These are phyloP conservation scores for Xylariaceae sp. DNA, from an alignment of 2,329 filamentous ascomycete species.

Conservation along the genomic window DNA sequence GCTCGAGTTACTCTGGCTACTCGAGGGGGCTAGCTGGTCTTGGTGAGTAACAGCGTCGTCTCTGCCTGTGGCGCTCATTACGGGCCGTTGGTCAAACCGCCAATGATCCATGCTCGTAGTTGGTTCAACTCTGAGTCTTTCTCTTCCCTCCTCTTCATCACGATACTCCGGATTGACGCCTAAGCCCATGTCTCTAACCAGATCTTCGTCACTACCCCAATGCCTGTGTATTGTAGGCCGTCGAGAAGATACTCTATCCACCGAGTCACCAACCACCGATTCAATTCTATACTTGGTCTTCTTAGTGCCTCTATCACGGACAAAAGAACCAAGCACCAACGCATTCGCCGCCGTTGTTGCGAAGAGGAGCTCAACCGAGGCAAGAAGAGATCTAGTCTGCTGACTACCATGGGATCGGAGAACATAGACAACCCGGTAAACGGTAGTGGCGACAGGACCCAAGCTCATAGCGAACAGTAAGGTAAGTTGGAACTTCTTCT, in stretches of 20 bases:
- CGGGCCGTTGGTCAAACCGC: slow-evolving; percentile 52
- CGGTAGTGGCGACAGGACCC: slow-evolving; percentile 77
- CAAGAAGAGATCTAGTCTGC: slow-evolving; percentile 85
- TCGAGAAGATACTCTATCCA: slow-evolving; percentile 55
- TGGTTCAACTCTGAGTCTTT: slow-evolving; percentile 46
- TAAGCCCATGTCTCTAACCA: slow-evolving; percentile 80
- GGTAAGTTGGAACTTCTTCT: slow-evolving; percentile 80
- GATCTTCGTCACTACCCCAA: slow-evolving; percentile 90
- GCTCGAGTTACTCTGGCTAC: slow-evolving; percentile 46
- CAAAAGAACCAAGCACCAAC: slow-evolving; percentile 88
- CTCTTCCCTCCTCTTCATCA: slow-evolving; percentile 38
- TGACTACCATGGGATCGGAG: slow-evolving; percentile 74
- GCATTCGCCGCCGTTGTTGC: slow-evolving; percentile 87
- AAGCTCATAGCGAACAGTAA: slow-evolving; percentile 85
- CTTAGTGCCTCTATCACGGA: slow-evolving; percentile 88
- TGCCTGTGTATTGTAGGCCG: slow-evolving; percentile 64
- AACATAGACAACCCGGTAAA: slow-evolving; percentile 81
- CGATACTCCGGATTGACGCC: slow-evolving; percentile 63
- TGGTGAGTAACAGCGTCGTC: slow-evolving; percentile 52
- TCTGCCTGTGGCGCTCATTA: slow-evolving; percentile 48
- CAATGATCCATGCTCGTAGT: slow-evolving; percentile 51
- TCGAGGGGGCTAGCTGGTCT: slow-evolving; percentile 43
- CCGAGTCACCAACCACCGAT: slow-evolving; percentile 66
- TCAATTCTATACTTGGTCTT: slow-evolving; percentile 80
- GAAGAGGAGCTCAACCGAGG: slow-evolving; percentile 88